phyloP scores from a whole-genome alignment of 768 basidiomycete species.

The Trametes villosa region DNA sequence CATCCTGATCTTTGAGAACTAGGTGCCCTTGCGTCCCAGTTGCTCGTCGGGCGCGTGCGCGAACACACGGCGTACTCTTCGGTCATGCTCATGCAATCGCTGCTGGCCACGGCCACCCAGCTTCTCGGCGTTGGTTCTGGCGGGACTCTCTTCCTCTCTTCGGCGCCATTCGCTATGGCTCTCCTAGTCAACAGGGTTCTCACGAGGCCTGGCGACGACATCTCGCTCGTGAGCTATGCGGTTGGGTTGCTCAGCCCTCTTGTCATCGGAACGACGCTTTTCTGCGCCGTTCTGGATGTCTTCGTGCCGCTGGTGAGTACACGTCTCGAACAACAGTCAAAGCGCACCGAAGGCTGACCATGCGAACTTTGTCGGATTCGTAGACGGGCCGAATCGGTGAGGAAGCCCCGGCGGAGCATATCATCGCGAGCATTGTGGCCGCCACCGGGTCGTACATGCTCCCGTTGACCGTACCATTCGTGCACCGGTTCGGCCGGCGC shows the following conservation, averaged over 20 bases:
- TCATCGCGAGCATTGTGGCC: slow-evolving; percentile 80
- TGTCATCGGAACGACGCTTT: slow-evolving; percentile 58
- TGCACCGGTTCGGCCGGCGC: slow-evolving; percentile 65
- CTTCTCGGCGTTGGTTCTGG: slow-evolving; percentile 73
- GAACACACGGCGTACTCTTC: slow-evolving; percentile 70
- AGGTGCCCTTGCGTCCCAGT: slow-evolving; percentile 71
- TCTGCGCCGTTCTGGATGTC: slow-evolving; percentile 72
- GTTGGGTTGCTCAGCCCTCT: slow-evolving; percentile 61
- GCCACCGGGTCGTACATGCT: slow-evolving; percentile 57
- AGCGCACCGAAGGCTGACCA: background rate
- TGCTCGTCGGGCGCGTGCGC: slow-evolving; percentile 51
- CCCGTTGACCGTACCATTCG: slow-evolving; percentile 70
- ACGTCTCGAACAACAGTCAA: too few species aligned
- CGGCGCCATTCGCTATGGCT: slow-evolving; percentile 57
- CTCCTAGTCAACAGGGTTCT: slow-evolving; percentile 57
- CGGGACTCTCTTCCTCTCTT: slow-evolving; percentile 70
- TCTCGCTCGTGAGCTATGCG: slow-evolving; percentile 67
- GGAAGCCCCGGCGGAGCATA: slow-evolving; percentile 85
- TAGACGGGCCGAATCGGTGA: slow-evolving; percentile 84
- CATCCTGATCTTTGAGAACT: background rate
- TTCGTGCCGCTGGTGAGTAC: slow-evolving; percentile 85
- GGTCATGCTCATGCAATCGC: slow-evolving; percentile 61
- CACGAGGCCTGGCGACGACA: slow-evolving; percentile 36
- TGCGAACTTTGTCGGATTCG: background rate
- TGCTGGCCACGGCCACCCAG: slow-evolving; percentile 63